Percentiles rank a stretch among this genome's conserved stretches.
Conservation (phyloP, 2,329 filamentous ascomycete species). For the Endoconidiophora polonica region DNA sequence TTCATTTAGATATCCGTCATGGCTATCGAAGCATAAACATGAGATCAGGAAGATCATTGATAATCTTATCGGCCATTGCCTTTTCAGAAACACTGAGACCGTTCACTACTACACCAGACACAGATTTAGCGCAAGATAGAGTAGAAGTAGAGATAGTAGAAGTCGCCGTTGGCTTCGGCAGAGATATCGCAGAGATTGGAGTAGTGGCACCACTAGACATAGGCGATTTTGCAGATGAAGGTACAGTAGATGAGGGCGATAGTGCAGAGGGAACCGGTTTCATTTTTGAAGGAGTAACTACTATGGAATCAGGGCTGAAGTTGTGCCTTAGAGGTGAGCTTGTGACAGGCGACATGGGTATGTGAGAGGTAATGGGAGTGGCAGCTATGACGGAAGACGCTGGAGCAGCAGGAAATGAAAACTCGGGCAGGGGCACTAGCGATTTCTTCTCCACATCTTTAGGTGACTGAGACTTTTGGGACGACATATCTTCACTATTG, state of each 20-base stretch:
- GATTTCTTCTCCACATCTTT: not conserved
- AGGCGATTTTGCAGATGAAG: not conserved
- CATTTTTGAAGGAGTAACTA: not conserved
- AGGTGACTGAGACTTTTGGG: not conserved
- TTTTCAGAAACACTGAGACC: not conserved
- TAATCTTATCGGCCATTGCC: not conserved
- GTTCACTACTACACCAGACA: no score
- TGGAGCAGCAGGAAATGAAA: slow-evolving; percentile 1
- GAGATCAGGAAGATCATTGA: slow-evolving; percentile 3
- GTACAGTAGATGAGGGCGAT: not conserved
- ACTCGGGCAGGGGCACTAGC: not conserved
- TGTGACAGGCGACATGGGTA: not conserved
- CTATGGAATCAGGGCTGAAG: not conserved
- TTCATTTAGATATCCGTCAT: no score
- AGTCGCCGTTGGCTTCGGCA: not conserved
- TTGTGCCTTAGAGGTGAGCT: not conserved
- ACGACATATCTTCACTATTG: not conserved
- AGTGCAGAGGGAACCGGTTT: not conserved
- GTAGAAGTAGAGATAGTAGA: no score
- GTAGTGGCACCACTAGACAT: not conserved
- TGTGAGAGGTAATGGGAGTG: not conserved
- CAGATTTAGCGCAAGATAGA: no score
- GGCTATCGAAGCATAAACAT: slow-evolving; percentile 6
- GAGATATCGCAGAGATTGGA: not conserved
- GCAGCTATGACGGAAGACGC: no score